A percentile compares a stretch with the other conserved stretches of the same genome.
These are phyloP conservation scores for Gypsophila paniculata DNA, from an alignment of 179 eudicot genomes.

Conservation along the genomic window DNA sequence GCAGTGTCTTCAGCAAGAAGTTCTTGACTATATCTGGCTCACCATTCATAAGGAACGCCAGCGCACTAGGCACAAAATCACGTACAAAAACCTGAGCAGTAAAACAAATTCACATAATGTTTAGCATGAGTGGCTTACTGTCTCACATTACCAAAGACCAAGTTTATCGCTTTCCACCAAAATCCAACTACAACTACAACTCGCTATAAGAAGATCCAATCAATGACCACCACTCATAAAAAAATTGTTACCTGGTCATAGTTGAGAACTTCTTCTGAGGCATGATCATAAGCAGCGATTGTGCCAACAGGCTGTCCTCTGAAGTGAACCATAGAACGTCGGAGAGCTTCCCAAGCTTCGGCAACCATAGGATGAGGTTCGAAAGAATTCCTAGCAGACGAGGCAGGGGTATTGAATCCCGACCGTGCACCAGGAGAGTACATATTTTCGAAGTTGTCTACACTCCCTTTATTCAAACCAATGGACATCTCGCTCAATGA, in stretches of 20 bases:
- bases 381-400: conserved; percentile 79
- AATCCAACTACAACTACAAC: not conserved
- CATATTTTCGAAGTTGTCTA: conserved; percentile 58
- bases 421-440: conserved; percentile 86
- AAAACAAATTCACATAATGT: not conserved
- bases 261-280: conserved; percentile 88
- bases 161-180: not conserved
- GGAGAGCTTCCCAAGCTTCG: conserved; percentile 97
- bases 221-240: not conserved
- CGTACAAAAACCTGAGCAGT: conserved; percentile 75
- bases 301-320: conserved; percentile 94
- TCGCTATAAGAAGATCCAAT: not conserved
- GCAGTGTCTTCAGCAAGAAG: conserved; percentile 74
- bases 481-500: conserved; percentile 85
- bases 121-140: not conserved
- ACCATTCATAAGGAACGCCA: conserved; percentile 96
- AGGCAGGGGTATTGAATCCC: conserved; percentile 77
- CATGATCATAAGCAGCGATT: conserved; percentile 92
- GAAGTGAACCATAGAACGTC: conserved; percentile 74
- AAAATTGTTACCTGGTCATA: conserved; percentile 72
- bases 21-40: conserved; percentile 93
- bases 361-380: conserved; percentile 99
- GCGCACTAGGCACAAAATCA: conserved; percentile 96
- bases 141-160: not conserved
- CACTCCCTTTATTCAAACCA: conserved; percentile 55